Percentiles rank a stretch among this genome's conserved stretches.
Conservation (phyloP, 768 basidiomycete genomes). For the Sporobolomyces roseus region DNA sequence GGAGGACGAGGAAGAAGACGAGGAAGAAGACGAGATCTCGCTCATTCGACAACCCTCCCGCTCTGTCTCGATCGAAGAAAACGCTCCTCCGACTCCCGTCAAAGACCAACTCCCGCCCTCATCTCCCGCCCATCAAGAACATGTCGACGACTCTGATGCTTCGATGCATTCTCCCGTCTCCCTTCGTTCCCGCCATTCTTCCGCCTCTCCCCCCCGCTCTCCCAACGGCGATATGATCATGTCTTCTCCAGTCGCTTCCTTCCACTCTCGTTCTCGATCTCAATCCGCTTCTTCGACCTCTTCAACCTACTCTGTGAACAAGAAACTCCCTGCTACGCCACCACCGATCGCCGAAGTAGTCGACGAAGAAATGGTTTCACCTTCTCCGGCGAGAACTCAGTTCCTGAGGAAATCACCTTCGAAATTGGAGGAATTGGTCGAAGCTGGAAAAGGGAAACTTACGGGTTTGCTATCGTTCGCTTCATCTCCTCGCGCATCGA, state of each 20-base stretch:
- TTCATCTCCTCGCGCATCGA: no score
- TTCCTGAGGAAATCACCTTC: neutral
- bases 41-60: conserved; percentile 1
- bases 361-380: conserved; percentile 12
- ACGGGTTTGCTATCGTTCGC: conserved; percentile 19
- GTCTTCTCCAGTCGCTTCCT: conserved; percentile 17
- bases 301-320: neutral
- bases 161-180: conserved; percentile 22
- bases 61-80: conserved; percentile 4
- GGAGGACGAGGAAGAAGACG: neutral
- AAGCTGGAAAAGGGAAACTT: conserved; percentile 4
- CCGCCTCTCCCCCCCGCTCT: conserved; percentile 19
- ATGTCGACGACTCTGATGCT: conserved; percentile 2
- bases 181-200: neutral
- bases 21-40: conserved; percentile 2
- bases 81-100: conserved; percentile 6
- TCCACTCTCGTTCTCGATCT: neutral
- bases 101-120: neutral
- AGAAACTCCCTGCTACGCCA: conserved; percentile 11
- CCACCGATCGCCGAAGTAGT: neutral
- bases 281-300: no score
- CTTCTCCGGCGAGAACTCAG: neutral
- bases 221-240: conserved; percentile 20
- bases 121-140: neutral
- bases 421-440: neutral